These are phyloP conservation scores for Plasmodium gaboni DNA, from an alignment of 169 alveolate species.

Conservation along the genomic window DNA sequence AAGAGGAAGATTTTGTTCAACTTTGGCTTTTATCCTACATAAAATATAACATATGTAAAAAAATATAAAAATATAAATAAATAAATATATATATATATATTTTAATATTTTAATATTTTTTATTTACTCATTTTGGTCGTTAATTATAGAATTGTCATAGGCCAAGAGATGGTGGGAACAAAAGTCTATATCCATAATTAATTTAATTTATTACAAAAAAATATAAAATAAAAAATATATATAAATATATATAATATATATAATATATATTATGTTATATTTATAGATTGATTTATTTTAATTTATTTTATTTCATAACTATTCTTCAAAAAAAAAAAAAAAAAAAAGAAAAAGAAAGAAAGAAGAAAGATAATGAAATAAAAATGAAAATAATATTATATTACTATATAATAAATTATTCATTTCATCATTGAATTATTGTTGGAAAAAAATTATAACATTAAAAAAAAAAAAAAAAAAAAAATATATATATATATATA, in stretches of 20 bases:
- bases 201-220: neutral
- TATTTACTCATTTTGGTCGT: slow-evolving; percentile 38
- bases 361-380: neutral
- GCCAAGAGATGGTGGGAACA: slow-evolving; percentile 61
- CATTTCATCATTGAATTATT: too few relatives aligned
- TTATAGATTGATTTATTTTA: neutral
- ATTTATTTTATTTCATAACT: neutral
- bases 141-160: slow-evolving; percentile 45
- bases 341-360: neutral
- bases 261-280: neutral
- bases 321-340: neutral
- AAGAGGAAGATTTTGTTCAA: slow-evolving; percentile 10
- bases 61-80: neutral
- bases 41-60: neutral
- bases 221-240: slow-evolving; percentile 1
- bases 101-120: neutral
- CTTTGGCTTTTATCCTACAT: slow-evolving; percentile 29
- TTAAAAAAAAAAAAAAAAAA: too few relatives aligned
- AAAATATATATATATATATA: too few relatives aligned
- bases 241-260: neutral
- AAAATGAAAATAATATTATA: neutral
- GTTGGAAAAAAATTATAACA: too few relatives aligned
- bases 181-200: slow-evolving; percentile 36
- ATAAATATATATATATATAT: neutral
- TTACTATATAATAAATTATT: too few relatives aligned